Base-by-base conservation (phyloP, 192 early-diverging fungal species). In the Coemansia furcata region DNA sequence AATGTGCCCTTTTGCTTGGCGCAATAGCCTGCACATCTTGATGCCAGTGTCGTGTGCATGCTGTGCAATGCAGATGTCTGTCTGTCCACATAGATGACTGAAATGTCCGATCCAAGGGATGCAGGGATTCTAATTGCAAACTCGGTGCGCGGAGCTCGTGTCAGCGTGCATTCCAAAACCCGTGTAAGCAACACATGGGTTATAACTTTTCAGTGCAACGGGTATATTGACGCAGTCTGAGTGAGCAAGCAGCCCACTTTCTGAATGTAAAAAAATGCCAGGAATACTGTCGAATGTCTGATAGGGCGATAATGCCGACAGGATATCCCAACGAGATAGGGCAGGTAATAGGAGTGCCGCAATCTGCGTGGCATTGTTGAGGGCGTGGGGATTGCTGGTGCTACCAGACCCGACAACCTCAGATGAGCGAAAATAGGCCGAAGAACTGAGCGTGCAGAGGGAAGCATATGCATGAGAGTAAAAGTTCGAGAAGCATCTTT, bases 321-420 rank as follows among this genome's bases (percentile, higher is more conserved):
- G 26, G 26, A 29, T 11, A 15, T 54, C 50, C 14, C 50, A 54
- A 54, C 4, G 50, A 11, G 50, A 32, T 26, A 26, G 50, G 32
- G 29, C 9, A 29, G 21, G 49, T 4, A 29, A 30, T 30, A 29
- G 23, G 50, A 54, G 15, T 29, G 50, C 50, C 50, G 50, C 50
- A 54, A 30, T 54, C 50, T 32, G n/a, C 23, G n/a, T 54, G 50
- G 50, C 50, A 54, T 54, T 54, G 50, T 54, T 14, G 50, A 30
- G 50, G 50, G 50, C 50, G 50, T 54, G 50, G 50, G 50, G 50
- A 54, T 54, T 30, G 50, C 50, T 32, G 12, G 50, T 29, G 23
- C 23, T 54, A 54, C 50, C 50, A 15, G 26, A 26, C n/a, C 50
- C 6, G 50, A 9, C 50, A 29, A 54, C 50, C 9, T 10, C 26